Conservation (phyloP, 768 basidiomycete genomes). For the Suillus americanus region DNA sequence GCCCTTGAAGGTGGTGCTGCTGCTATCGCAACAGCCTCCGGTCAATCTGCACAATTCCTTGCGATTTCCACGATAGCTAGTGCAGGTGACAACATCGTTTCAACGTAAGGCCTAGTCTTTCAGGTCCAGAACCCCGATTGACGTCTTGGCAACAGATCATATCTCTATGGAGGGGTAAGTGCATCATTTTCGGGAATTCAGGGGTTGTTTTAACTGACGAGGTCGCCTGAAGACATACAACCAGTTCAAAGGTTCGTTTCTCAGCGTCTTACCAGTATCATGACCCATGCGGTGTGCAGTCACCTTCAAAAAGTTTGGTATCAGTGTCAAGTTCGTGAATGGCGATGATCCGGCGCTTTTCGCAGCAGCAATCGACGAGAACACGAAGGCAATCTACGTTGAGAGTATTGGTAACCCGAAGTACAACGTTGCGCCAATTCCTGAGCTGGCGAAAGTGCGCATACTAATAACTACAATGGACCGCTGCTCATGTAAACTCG, state of each 20-base stretch:
- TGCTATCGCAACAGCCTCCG: slow-evolving; percentile 56
- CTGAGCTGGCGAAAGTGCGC: slow-evolving; percentile 52
- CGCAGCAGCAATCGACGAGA: slow-evolving; percentile 54
- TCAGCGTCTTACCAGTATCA: background rate
- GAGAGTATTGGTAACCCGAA: slow-evolving; percentile 67
- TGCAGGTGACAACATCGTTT: slow-evolving; percentile 65
- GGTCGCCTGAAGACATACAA: slow-evolving; percentile 49
- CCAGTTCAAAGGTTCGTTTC: slow-evolving; percentile 54
- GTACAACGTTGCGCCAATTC: slow-evolving; percentile 54
- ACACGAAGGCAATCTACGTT: slow-evolving; percentile 58
- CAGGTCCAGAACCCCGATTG: background rate
- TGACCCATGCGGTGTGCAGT: slow-evolving; percentile 30
- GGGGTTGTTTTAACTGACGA: background rate
- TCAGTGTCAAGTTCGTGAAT: slow-evolving; percentile 53
- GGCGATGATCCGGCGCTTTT: slow-evolving; percentile 47
- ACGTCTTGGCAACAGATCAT: slow-evolving; percentile 34
- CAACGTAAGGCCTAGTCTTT: slow-evolving; percentile 38
- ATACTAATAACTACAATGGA: background rate
- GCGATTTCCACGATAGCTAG: slow-evolving; percentile 51
- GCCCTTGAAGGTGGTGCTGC: slow-evolving; percentile 64
- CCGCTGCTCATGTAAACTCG: background rate
- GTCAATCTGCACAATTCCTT: slow-evolving; percentile 64
- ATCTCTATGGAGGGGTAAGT: slow-evolving; percentile 59
- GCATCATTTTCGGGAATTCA: background rate
- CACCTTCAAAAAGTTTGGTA: slow-evolving; percentile 54